These are phyloP conservation scores for Tolypocladium amazonense DNA, from an alignment of 2,329 filamentous ascomycete genomes.

Conservation along the genomic window DNA sequence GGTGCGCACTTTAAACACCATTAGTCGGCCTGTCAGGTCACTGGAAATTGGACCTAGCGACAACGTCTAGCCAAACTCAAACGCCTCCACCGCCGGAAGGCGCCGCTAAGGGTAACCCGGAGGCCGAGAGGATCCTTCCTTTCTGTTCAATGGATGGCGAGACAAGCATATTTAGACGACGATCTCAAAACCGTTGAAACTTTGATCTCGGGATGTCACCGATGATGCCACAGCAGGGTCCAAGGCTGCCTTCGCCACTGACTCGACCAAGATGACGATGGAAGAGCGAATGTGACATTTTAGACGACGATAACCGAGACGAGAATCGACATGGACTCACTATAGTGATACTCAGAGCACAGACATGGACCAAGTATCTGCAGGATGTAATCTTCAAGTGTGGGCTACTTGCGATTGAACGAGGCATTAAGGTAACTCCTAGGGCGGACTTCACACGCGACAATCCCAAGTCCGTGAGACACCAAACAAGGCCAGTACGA, in stretches of 20 bases:
- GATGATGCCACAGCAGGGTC: not conserved
- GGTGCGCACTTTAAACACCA: not conserved
- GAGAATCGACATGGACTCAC: too few species aligned
- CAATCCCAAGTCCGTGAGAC: not conserved
- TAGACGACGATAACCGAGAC: too few species aligned
- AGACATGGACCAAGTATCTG: not conserved
- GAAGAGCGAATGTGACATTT: not conserved
- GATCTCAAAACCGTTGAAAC: not conserved
- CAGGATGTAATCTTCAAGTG: not conserved
- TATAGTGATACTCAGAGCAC: too few species aligned
- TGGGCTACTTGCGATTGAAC: not conserved
- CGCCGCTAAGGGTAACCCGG: not conserved
- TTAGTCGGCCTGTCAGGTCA: too few species aligned
- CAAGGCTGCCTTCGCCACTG: not conserved
- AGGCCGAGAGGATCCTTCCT: not conserved
- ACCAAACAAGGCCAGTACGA: not conserved
- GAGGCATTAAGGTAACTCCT: not conserved
- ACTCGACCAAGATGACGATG: not conserved
- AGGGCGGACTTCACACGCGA: not conserved
- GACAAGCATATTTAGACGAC: not conserved
- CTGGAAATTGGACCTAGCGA: not conserved
- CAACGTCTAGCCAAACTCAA: not conserved
- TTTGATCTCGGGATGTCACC: not conserved
- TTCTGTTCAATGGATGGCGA: not conserved
- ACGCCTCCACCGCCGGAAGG: not conserved